phyloP scores from a whole-genome alignment of 106 monocot species.

The Narthecium ossifragum region DNA sequence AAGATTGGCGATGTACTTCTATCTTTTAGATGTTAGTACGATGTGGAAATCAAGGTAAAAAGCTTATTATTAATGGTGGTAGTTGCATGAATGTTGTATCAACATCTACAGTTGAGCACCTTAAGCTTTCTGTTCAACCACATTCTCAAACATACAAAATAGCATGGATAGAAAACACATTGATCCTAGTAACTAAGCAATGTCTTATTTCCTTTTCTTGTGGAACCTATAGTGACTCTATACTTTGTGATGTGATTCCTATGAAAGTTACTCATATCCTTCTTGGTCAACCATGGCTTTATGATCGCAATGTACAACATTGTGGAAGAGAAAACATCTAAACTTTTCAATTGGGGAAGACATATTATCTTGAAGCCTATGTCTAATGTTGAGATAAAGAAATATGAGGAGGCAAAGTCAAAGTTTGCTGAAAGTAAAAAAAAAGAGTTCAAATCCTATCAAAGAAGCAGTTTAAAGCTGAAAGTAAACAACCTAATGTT shows the following conservation, averaged over 20 bases:
- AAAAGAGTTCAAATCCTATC: neutral
- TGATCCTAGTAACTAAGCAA: neutral
- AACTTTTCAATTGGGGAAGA: neutral
- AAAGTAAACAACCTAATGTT: neutral
- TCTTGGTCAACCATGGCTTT: neutral
- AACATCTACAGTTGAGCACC: neutral
- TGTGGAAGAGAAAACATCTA: neutral
- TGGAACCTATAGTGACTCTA: neutral
- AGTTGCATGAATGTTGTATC: too few species aligned
- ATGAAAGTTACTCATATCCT: neutral
- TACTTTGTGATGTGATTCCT: neutral
- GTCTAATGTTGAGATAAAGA: too few species aligned
- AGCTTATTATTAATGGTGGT: too few species aligned
- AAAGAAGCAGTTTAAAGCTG: neutral
- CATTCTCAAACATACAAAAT: neutral
- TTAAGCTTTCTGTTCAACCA: neutral
- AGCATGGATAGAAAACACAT: neutral
- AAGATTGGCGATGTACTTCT: neutral
- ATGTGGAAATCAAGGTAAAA: too few species aligned
- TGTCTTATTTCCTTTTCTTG: neutral
- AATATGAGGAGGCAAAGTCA: too few species aligned
- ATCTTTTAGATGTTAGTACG: neutral
- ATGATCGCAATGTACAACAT: neutral
- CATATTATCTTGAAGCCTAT: neutral
- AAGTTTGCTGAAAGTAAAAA: too few species aligned